phyloP scores from a whole-genome alignment of 768 basidiomycete species.

The Phaffia tasmanica region DNA sequence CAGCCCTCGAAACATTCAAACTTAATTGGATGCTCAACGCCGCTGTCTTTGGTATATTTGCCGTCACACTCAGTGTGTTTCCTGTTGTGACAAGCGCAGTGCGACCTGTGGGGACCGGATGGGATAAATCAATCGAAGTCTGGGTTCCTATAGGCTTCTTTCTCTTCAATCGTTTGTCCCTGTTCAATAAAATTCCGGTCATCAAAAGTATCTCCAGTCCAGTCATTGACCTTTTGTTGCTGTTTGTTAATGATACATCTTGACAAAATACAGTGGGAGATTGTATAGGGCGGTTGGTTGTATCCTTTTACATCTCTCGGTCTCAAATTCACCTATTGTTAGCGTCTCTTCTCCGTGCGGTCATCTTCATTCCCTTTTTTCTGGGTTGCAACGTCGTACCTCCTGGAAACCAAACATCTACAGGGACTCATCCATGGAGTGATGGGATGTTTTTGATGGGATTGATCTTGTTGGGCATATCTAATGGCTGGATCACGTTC shows the following conservation, averaged over 20 bases:
- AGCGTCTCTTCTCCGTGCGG: not conserved
- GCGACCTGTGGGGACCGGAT: not conserved
- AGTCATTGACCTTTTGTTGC: not conserved
- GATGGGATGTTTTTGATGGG: constrained; percentile 6
- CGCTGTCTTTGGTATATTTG: constrained; percentile 5
- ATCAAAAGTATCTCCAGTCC: not conserved
- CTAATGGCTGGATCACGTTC: constrained; percentile 14
- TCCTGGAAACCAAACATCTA: not conserved
- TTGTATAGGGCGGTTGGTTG: constrained; percentile 5
- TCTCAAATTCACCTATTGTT: not conserved
- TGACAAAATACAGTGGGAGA: not conserved
- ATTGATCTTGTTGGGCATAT: not conserved
- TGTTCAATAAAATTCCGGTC: too few species aligned
- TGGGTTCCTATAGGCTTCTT: constrained; percentile 21
- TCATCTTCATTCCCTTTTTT: constrained; percentile 20
- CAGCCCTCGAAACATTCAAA: not conserved
- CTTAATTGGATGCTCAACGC: constrained; percentile 10
- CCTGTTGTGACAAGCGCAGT: constrained; percentile 18
- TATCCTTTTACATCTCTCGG: not conserved
- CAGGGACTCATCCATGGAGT: not conserved
- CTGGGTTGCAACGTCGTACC: not conserved
- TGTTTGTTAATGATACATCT: not conserved
- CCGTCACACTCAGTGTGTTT: constrained; percentile 17
- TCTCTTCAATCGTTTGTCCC: constrained; percentile 12
- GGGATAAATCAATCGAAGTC: constrained; percentile 6